These are phyloP conservation scores for Porcisia deanei DNA, from an alignment of 208 protist species.

Conservation along the genomic window DNA sequence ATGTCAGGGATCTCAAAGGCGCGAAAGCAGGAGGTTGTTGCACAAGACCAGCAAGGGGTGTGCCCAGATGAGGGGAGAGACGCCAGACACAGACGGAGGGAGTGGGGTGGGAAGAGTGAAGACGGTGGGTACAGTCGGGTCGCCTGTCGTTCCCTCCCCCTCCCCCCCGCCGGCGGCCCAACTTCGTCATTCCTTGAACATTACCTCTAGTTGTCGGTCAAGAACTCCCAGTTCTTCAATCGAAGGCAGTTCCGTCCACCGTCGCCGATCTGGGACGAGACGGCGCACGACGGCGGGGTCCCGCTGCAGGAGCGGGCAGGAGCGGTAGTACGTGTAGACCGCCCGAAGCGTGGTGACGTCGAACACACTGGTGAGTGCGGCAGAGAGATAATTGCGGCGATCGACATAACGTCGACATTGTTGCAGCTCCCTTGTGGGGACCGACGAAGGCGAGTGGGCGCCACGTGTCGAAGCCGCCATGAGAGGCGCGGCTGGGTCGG, in stretches of 20 bases:
- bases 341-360: slow-evolving; percentile 30
- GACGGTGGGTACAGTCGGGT: not conserved
- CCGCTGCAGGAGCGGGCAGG: slow-evolving; percentile 50
- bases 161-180: not conserved
- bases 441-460: not conserved
- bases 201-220: slow-evolving; percentile 52
- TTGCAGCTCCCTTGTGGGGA: not conserved
- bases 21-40: not conserved
- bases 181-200: slow-evolving; percentile 3
- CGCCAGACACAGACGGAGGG: not conserved
- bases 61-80: not conserved
- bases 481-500: slow-evolving; percentile 21
- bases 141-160: too few relatives aligned
- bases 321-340: slow-evolving; percentile 77
- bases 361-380: slow-evolving; percentile 31
- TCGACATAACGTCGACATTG: slow-evolving; percentile 32
- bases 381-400: slow-evolving; percentile 40
- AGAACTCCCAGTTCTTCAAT: slow-evolving; percentile 80
- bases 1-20: too few relatives aligned
- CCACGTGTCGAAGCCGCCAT: not conserved
- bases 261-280: slow-evolving; percentile 59
- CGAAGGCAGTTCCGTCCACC: slow-evolving; percentile 68
- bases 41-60: not conserved
- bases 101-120: not conserved
- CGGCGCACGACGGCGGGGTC: slow-evolving; percentile 54